Base-by-base conservation (phyloP, 441 rosid genomes). In the Mallotus repandus region DNA sequence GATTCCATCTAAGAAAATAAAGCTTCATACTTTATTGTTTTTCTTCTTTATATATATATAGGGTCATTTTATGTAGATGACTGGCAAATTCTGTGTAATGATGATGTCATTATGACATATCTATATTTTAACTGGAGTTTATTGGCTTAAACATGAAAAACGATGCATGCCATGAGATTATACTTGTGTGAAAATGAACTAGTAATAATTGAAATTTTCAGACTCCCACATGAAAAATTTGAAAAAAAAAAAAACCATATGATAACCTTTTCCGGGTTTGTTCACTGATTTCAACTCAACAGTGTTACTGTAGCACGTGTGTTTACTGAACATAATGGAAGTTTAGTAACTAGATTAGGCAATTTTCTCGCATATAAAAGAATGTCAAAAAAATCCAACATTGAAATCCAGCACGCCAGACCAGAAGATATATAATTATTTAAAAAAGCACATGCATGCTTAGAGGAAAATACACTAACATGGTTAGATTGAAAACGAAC, bases 1-100 rank as follows among this genome's bases (percentile, higher is more conserved):
- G 78, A 78, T 80, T 61, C 57, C 66, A 48, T 66, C 66, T 65
- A 56, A 62, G 58, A 77, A 66, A 60, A 62, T 70, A 57, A 76
- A 69, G 56, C 54, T 78, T 74, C 58, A 65, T 58, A 59, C 57
- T 53, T 29, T 58, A 46, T 57, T 72, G 14, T 41, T 19, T 70
- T 19, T 62, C 2, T 62, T 5, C 35, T 53, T 69, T 56, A 11
- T 38, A 3, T 35, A 35, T 3, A 5, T 38, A 38, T 66, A 13
- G 56, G 8, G 12, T 49, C 13, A n/a, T 56, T 54, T 18, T 45
- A 54, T 16, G 16, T 38, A 57, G 8, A 2, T 11, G 18, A 66
- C 53, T 61, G 49, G 8, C 29, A 22, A 66, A 13, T 13, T 48
- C 38, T 14, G 11, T 41, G 50, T 35, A 76, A 73, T 14, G 43